Base-by-base conservation (phyloP, 495 filamentous ascomycete species). In the Astrocystis sublimbata region DNA sequence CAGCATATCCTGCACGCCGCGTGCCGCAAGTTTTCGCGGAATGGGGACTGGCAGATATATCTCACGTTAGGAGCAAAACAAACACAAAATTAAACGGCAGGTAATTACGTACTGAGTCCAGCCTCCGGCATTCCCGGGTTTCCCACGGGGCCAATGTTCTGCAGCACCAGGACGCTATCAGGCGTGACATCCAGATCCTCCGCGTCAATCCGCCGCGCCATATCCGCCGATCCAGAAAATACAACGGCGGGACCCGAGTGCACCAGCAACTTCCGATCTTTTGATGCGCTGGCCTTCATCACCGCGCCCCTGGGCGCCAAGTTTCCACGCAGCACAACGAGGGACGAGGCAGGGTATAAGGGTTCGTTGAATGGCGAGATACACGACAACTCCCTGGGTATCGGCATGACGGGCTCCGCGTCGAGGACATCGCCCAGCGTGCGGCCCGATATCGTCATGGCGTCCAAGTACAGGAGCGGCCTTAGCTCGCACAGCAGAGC, bases 41-140 rank as follows among this genome's bases (percentile, higher is more conserved):
- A 89, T 88, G 1, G 86, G 87, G 10, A 89, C 49, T 52, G n/a
- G 0, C 33, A 35, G 9, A 52, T 6, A 36, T 6, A 36, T 6
- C 1, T 3, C 9, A 4, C 23, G 24, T 52, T 35, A 52, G 49
- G 6, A 23, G 6, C 4, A 35, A 51, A 35, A 0, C 5, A 50
- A 19, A 17, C 3, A 31, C 6, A 30, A 30, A 13, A 7, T 3
- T 10, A 15, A 13, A 4, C 6, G 33, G 33, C 6, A 36, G 33
- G 33, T 6, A 7, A 35, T 13, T 2, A 28, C 49, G 30, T 23
- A 52, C 49, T 79, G 4, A 88, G 65, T 8, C 85, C 86, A 1
- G 86, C 86, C 71, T 89, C 87, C 4, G 87, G 87, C 87, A 89
- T 89, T 0, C 87, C 87, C 0, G 86, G 86, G 61, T 85, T 84